Evolutionary conservation across 2,329 filamentous ascomycete genomes (phyloP), one percentile per base, ranked within the genome.

Genomic region (Berkeleyomyces basicola): DNA sequence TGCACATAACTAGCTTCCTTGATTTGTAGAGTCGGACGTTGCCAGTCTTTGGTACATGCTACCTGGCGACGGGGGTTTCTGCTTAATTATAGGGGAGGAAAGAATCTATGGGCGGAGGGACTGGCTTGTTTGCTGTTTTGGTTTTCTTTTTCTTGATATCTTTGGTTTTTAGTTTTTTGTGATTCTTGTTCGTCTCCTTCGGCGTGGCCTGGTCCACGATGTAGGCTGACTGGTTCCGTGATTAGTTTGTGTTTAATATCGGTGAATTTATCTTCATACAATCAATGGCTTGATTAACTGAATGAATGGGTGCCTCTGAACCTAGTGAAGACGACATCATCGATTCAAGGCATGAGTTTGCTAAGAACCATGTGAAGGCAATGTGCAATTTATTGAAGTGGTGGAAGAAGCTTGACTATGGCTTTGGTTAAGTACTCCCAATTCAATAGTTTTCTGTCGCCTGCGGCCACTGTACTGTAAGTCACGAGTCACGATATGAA

Each of bases 81-180:
- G 14, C 11, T 47, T n/a, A 33, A 46, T 16, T 59, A 37, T n/a
- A 31, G 40, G 46, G 23, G 31, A 11, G 36, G 42, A 33, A 42
- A 7, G 58, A 16, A 59, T 47, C 36, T 46, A 46, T n/a, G 31
- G 40, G 58, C 1, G n/a, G 58, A 51, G 16, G 46, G 16, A 23
- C 46, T 33, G 11, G 11, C 33, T 59, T 44, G 43, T 23, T 51
- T 9, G 42, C 3, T 53, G 60, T 39, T 55, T 42, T 40, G 39
- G 39, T 40, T 61, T 61, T n/a, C 23, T 36, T 46, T 59, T 51
- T 63, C 31, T 51, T 40, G 61, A 42, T 62, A 57, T 62, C 36
- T 43, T 16, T 36, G 33, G 31, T 61, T 53, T 47, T 10, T 51
- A 40, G 5, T 40, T 33, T 59, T 58, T 14, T 36, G 33, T 40